Evolutionary conservation across 768 basidiomycete species (phyloP).

Genomic region (Grammothele lineata): DNA sequence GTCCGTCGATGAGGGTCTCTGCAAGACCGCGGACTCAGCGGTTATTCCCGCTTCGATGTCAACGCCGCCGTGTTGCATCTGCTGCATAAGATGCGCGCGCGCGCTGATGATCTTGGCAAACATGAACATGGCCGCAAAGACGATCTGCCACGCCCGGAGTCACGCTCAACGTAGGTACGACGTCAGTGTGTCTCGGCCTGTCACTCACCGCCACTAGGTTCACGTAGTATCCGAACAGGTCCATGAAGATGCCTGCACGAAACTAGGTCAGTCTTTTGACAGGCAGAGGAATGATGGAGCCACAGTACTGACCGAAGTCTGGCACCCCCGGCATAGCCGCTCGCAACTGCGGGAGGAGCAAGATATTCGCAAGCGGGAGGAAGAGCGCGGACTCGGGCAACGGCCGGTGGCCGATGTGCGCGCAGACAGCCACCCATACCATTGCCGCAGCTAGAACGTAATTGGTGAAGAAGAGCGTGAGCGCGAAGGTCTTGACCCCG

Average conservation of each 20-base stretch:
- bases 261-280: too few species aligned
- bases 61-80: too few species aligned
- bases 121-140: not conserved
- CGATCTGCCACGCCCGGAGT: too few species aligned
- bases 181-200: too few species aligned
- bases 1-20: too few species aligned
- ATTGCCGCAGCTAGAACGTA: not conserved
- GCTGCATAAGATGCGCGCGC: too few species aligned
- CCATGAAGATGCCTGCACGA: not conserved
- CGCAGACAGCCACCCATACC: slow-evolving; percentile 2
- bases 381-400: not conserved
- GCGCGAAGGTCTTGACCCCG: slow-evolving; percentile 1
- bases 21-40: too few species aligned
- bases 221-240: slow-evolving; percentile 4
- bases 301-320: not conserved
- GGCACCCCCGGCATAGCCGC: slow-evolving; percentile 1
- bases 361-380: slow-evolving; percentile 1
- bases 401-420: not conserved
- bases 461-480: slow-evolving; percentile 1
- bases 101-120: not conserved
- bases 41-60: too few species aligned
- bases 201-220: not conserved
- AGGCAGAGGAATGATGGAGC: too few species aligned
- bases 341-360: not conserved
- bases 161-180: too few species aligned